Conservation (phyloP, 345 rosid genomes). For the Heritiera littoralis region DNA sequence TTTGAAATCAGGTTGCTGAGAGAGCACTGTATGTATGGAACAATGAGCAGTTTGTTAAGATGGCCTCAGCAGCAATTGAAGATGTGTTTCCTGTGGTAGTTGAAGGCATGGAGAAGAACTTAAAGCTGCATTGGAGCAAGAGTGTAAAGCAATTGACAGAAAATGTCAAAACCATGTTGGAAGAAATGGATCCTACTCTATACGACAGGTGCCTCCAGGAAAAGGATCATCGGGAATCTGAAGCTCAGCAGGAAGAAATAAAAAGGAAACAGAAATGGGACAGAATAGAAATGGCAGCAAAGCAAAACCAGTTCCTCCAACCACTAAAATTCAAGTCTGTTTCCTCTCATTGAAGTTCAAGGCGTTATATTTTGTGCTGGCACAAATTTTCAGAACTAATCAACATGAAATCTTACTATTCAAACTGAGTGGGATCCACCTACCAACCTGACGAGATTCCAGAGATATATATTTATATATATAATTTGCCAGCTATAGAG, state of each 20-base stretch:
- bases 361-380: not conserved
- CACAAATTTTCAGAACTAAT: not conserved
- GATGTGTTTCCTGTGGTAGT: conserved; percentile 59
- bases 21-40: conserved; percentile 64
- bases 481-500: not conserved
- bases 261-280: conserved; percentile 54
- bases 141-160: conserved; percentile 60
- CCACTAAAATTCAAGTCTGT: conserved; percentile 14
- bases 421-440: not conserved
- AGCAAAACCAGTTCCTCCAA: conserved; percentile 30
- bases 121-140: conserved; percentile 63
- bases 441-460: not conserved
- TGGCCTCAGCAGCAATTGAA: conserved; percentile 48
- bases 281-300: conserved; percentile 47
- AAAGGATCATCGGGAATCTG: conserved; percentile 28
- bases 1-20: conserved; percentile 52
- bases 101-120: conserved; percentile 61
- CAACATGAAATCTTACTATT: conserved; percentile 1
- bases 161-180: conserved; percentile 52
- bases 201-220: conserved; percentile 40
- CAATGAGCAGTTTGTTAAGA: conserved; percentile 63
- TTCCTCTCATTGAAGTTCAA: conserved; percentile 27
- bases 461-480: not conserved
- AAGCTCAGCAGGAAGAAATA: conserved; percentile 32
- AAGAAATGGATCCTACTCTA: conserved; percentile 48